phyloP scores from a whole-genome alignment of 345 rosid genomes.

The Moricandia arvensis region DNA sequence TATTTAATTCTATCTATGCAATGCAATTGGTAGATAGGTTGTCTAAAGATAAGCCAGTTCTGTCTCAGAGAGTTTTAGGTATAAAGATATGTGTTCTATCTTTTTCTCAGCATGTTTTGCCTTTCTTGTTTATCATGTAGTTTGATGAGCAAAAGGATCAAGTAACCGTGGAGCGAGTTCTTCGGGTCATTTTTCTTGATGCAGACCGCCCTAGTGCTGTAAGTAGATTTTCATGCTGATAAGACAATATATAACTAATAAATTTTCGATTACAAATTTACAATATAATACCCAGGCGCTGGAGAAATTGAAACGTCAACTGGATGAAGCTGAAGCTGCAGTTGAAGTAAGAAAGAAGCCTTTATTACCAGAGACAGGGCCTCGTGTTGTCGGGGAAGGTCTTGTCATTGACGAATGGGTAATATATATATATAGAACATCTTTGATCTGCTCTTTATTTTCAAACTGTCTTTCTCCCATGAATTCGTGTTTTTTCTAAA shows the following conservation, averaged over 20 bases:
- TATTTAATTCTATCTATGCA: no score
- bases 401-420: no score
- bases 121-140: constrained; percentile 47
- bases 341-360: constrained; percentile 88
- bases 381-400: constrained; percentile 66
- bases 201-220: constrained; percentile 65
- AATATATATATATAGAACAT: neutral
- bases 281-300: constrained; percentile 47
- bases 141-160: constrained; percentile 93
- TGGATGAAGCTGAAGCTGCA: constrained; percentile 95
- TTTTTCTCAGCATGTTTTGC: neutral
- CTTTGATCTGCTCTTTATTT: neutral
- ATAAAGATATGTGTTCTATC: no score
- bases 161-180: constrained; percentile 69
- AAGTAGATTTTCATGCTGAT: constrained; percentile 20
- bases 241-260: neutral
- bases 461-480: neutral
- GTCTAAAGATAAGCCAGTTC: neutral
- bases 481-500: neutral
- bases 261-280: neutral
- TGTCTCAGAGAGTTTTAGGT: no score
- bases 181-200: constrained; percentile 77
- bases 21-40: no score
- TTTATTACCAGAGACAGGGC: constrained; percentile 72
- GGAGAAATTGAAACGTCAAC: constrained; percentile 77